Evolutionary conservation across 108 stramenopile genomes (phyloP), one percentile per base, ranked within the genome.

Genomic region (Asterionellopsis glacialis): DNA sequence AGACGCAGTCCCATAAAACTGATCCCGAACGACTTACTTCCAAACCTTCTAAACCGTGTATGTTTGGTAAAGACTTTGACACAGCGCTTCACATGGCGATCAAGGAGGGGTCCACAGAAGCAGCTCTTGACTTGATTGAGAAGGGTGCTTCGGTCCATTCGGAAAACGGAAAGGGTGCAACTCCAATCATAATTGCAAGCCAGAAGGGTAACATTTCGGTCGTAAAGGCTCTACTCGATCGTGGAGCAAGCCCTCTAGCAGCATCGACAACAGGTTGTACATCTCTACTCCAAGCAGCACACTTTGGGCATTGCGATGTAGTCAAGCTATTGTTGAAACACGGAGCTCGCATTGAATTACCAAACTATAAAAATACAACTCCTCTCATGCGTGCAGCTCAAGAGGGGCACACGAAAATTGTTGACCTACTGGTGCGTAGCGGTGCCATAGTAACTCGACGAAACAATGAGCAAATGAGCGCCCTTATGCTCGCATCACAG

Each of bases 401-500:
- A 59, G 90, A 94, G 66, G 93, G 93, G 14, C 90, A 94, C 52
- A 63, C 72, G 42, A 55, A 72, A 15, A 69, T 84, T 9, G 73
- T 77, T 11, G 52, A 61, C 22, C 43, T 72, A 7, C 75, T 84
- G 24, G 56, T 80, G 13, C 27, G 59, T 22, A 43, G 63, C 45
- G 70, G 84, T 19, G 88, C 83, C 23, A 57, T 63, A 41, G 87
- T 91, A 38, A 94, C 89, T 72, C 68, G 81, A 38, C 70, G 73
- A 27, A 94, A 91, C 68, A 69, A 82, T 41, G 87, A 88, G 55
- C 66, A 70, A 28, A 94, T 91, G 93, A 91, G 74, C 4, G 78
- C 88, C 9, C 74, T 94, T 5, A 94, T 94, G 93, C 77, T 94
- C 1, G 84, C 83, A 11, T 77, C 88, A n/a, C 88, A 89, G 59